A percentile compares a stretch with the other conserved stretches of the same genome.
Conservation (phyloP, 2,329 filamentous ascomycete species). For the Nothomitra cinnamomea region DNA sequence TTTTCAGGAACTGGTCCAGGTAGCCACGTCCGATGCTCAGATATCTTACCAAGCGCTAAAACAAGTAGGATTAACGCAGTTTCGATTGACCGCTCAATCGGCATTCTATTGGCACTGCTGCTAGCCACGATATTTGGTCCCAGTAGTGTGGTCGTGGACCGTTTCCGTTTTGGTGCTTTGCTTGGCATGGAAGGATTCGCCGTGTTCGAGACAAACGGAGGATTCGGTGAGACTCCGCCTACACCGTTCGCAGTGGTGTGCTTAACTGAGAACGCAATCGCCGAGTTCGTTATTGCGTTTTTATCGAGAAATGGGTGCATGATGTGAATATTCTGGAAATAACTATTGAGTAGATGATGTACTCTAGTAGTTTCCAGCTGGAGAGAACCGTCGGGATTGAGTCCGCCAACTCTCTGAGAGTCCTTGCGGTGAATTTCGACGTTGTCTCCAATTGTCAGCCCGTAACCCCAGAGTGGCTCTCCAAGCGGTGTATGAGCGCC, state of each 20-base stretch:
- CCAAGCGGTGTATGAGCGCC: slow-evolving; percentile 22
- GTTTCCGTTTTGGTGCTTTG: slow-evolving; percentile 6
- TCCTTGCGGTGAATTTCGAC: background rate
- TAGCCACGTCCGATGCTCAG: slow-evolving; percentile 33
- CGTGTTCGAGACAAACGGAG: slow-evolving; percentile 18
- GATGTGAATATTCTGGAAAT: slow-evolving; percentile 41
- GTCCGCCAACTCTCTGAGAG: slow-evolving; percentile 8
- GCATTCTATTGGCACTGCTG: background rate
- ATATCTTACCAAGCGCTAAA: slow-evolving; percentile 75
- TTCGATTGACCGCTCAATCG: slow-evolving; percentile 47
- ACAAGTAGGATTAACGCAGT: slow-evolving; percentile 72
- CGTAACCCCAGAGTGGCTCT: slow-evolving; percentile 35
- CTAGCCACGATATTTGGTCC: background rate
- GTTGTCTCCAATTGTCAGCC: slow-evolving; percentile 15
- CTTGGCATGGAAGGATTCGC: background rate
- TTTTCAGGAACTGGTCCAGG: slow-evolving; percentile 38
- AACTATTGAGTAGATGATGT: slow-evolving; percentile 33
- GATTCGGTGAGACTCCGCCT: slow-evolving; percentile 20
- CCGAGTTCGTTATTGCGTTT: slow-evolving; percentile 31
- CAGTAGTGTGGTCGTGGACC: slow-evolving; percentile 1
- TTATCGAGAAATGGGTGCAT: slow-evolving; percentile 48
- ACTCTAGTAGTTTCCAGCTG: slow-evolving; percentile 36
- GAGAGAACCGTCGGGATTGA: slow-evolving; percentile 29
- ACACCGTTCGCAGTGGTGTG: slow-evolving; percentile 23
- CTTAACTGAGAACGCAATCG: slow-evolving; percentile 31